Conservation (phyloP, 202 grass and related monocot genomes). For the Bolboschoenoplectus hybrid region DNA sequence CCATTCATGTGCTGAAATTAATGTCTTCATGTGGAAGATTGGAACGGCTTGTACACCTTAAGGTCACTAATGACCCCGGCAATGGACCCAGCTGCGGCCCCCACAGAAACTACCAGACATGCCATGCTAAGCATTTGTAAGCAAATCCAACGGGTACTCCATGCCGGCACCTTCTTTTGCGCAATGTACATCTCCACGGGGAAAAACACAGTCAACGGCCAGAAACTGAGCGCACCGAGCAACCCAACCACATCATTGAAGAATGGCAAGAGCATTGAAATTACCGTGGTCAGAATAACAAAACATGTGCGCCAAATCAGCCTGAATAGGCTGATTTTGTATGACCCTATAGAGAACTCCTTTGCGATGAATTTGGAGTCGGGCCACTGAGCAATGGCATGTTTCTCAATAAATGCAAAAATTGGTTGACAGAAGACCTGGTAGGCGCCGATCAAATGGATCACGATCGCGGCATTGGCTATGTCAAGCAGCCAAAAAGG, state of each 20-base stretch:
- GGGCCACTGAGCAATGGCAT: slow-evolving; percentile 54
- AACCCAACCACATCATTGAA: slow-evolving; percentile 93
- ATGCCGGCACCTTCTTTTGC: slow-evolving; percentile 49
- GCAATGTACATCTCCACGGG: slow-evolving; percentile 86
- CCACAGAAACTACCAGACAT: slow-evolving; percentile 67
- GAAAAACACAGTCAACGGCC: slow-evolving; percentile 73
- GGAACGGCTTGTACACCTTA: slow-evolving; percentile 70
- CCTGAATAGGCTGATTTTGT: slow-evolving; percentile 61
- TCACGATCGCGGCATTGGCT: slow-evolving; percentile 74
- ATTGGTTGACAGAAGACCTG: slow-evolving; percentile 86
- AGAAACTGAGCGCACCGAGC: slow-evolving; percentile 77
- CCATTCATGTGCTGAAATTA: slow-evolving; percentile 20
- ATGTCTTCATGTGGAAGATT: slow-evolving; percentile 23
- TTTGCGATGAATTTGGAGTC: slow-evolving; percentile 49
- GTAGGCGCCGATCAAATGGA: slow-evolving; percentile 74
- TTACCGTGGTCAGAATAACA: slow-evolving; percentile 62
- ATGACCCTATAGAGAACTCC: slow-evolving; percentile 47
- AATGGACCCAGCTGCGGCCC: slow-evolving; percentile 62
- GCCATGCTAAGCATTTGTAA: slow-evolving; percentile 71
- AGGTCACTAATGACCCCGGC: slow-evolving; percentile 70
- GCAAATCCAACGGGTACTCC: slow-evolving; percentile 73
- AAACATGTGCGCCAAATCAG: slow-evolving; percentile 72
- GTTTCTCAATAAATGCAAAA: slow-evolving; percentile 76
- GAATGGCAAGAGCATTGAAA: slow-evolving; percentile 85
- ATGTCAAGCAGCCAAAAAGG: slow-evolving; percentile 87